Evolutionary conservation across 2,329 filamentous ascomycete species (phyloP), one percentile per base, ranked within the genome.

Genomic region (Diaporthe sp.): DNA sequence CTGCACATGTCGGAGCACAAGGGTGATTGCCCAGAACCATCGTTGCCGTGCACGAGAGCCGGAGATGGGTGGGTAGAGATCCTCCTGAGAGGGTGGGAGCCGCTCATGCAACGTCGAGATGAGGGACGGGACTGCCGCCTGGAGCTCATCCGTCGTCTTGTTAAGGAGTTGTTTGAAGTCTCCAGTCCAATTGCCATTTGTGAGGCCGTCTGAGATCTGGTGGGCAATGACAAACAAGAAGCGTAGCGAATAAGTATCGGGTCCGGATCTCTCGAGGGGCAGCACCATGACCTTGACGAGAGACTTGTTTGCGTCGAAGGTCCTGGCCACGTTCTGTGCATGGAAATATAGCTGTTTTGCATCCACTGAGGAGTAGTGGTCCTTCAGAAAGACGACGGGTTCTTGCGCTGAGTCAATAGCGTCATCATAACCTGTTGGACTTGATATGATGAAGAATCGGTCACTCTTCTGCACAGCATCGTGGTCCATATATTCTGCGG

Each of bases 21-120:
- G 71, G 1, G 79, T 78, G 19, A 80, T 75, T 8, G 75, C 76
- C 79, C 78, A 80, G 71, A 77, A 80, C 79, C 79, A 80, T 13
- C 79, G 75, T 13, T 61, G 72, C 22, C 75, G 76, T 19, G 78
- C 79, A 55, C 50, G 74, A 19, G 78, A 77, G 0, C 76, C 61
- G 10, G 75, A 60, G 17, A 79, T 75, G 0, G 76, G 77, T 8
- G 71, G 72, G 33, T 79, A 79, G 8, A 79, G 47, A 47, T 79
- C 79, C 61, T 80, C 79, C 67, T 80, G 79, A 0, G 79, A 74
- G 7, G 75, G 73, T 0, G 79, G 78, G n/a, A 80, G 78, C 35
- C 72, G 54, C 15, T 74, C 71, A 22, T 64, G 72, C 52, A 78
- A 72, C 0, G 77, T 73, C 13, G 74, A 70, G 3, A 77, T 57